Conservation (phyloP, 805 yeast species). For the Saccharomyces paradoxus region DNA sequence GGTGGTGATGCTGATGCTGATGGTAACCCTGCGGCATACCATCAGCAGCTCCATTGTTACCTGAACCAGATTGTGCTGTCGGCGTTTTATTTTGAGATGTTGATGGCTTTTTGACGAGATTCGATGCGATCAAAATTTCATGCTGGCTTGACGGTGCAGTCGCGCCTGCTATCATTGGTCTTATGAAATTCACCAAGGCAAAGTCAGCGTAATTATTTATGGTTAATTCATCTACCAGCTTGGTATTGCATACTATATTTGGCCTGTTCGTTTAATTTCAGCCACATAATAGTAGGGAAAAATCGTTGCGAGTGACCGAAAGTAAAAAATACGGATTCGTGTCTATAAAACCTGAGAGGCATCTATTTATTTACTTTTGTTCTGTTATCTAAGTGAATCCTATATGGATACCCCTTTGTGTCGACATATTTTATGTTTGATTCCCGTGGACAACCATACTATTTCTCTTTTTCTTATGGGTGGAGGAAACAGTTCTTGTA, state of each 20-base stretch:
- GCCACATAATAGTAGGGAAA: neutral
- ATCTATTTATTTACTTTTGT: neutral
- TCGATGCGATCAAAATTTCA: neutral
- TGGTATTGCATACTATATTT: neutral
- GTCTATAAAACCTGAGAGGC: neutral
- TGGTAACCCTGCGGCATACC: neutral
- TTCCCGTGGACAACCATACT: conserved; percentile 2
- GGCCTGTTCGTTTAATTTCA: neutral
- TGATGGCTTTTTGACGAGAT: neutral
- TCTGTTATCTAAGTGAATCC: neutral
- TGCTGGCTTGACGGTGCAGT: neutral
- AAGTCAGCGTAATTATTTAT: neutral
- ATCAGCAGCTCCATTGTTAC: neutral
- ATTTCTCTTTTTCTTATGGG: conserved; percentile 3
- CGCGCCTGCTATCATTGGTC: neutral
- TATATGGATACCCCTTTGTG: neutral
- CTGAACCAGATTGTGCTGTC: neutral
- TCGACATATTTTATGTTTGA: neutral
- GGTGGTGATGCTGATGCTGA: neutral
- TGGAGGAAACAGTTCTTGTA: neutral
- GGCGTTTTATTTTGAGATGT: neutral
- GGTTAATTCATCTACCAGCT: neutral
- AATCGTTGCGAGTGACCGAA: neutral
- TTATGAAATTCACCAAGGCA: neutral
- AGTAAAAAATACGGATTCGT: neutral